Base-by-base conservation (phyloP, 805 yeast genomes). In the Dipodascus geniculatus region DNA sequence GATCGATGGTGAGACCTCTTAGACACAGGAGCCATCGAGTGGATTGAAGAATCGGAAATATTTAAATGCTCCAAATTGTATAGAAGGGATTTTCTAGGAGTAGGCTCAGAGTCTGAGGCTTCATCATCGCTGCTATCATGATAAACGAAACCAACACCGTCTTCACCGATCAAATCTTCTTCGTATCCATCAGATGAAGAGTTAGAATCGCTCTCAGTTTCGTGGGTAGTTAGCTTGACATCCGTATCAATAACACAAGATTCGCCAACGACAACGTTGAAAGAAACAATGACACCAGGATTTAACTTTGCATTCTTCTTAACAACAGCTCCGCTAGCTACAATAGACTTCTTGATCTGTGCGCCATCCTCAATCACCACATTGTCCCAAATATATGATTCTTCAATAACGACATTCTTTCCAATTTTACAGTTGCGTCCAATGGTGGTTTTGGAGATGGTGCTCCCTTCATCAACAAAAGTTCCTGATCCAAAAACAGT, bases 361-460 rank as follows among this genome's bases (percentile, higher is more conserved):
- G 79, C 74, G 50, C 80, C 75, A 65, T 88, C 91, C 53, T 78
- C 87, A 57, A 93, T 81, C 1, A 71, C 69, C 0, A 87, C 83
- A 58, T 86, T 79, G 61, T 88, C 95, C 96, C 96, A 91, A 49
- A 93, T 78, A 64, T 86, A 90, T 19, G 96, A 82, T 62, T 87
- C 82, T 49, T 72, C 76, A 49, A 93, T 80, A 1, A 59, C 67
- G 22, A 85, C 93, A 61, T 86, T 82, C 51, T 80, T 76, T 28
- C 97, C 98, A 61, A 93, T 87, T 53, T 71, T 77, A 69, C 96
- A 90, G 57, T 84, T 77, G 59, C 91, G 80, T 3, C 99, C 99
- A 65, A 93, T 81, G 2, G 86, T 85, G 22, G 95, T 82, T 52
- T 82, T 80, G 54, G 75, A 74, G 42, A 93, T 75, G 2, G 62